Base-by-base conservation (phyloP, 805 yeast species). In the Metahyphopichia silvanorum region DNA sequence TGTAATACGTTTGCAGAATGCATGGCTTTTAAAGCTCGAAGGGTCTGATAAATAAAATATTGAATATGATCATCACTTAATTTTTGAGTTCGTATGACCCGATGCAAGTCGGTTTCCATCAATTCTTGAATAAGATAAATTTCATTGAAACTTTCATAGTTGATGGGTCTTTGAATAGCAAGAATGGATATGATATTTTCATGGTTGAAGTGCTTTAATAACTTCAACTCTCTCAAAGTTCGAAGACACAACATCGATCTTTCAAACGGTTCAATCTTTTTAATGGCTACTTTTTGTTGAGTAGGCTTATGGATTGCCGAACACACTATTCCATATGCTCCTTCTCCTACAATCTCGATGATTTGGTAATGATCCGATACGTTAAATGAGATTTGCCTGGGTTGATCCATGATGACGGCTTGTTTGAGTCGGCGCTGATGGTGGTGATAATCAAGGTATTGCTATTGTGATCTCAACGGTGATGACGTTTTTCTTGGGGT, bases 1-100 rank as follows among this genome's bases (percentile, higher is more conserved):
- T 91, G 98, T 40, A 91, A 76, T 15, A 91, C 95, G 50, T 88
- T 86, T n/a, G 96, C 95, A 17, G 87, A 79, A 56, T 91, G 98
- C 55, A 91, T 70, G 16, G 93, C 87, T 57, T 91, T 91, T 37
- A 91, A 66, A 1, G 95, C 98, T 32, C 96, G 69, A 38, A 91
- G 64, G 0, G 94, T 86, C 60, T 91, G 98, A 60, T 91, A 91
- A 14, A 86, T 76, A 55, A 91, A 91, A 58, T 88, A 88, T 57
- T 91, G 98, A 47, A 89, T 81, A 57, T 91, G 98, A 57, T 88
- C 95, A 57, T 91, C 98, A 14, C 86, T 77, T 32, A 91, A 68
- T 35, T 75, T 75, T 60, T 91, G 98, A 2, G 93, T 78, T 25
- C 84, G 66, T 26, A 86, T 86, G 18, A 86, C 93, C 29, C 86